Evolutionary conservation across 192 early-diverging fungal genomes (phyloP).

Genomic region (Cladochytrium replicatum): DNA sequence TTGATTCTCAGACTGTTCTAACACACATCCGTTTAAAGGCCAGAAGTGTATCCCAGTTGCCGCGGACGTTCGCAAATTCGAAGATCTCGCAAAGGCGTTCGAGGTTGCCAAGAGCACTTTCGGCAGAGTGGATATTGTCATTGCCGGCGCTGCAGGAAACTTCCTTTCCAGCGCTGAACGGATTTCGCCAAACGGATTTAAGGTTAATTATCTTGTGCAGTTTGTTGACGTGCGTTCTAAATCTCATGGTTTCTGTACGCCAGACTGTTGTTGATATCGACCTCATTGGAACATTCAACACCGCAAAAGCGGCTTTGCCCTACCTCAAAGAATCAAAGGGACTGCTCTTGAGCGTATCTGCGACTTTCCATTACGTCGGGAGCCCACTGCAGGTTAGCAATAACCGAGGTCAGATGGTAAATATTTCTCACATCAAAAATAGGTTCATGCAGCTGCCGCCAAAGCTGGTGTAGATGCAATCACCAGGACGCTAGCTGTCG

Average conservation of each 20-base stretch:
- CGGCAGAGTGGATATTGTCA: conserved; percentile 58
- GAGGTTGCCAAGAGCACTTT: conserved; percentile 47
- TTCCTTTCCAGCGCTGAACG: conserved; percentile 56
- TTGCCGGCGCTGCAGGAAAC: conserved; percentile 63
- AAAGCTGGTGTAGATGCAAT: conserved; percentile 58
- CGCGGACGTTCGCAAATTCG: conserved; percentile 54
- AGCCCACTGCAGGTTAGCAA: conserved; percentile 30
- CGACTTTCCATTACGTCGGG: conserved; percentile 55
- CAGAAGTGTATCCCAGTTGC: conserved; percentile 31
- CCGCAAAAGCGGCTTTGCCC: conserved; percentile 57
- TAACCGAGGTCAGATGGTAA: conserved; percentile 24
- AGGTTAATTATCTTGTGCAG: conserved; percentile 54
- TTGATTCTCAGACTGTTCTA: background rate
- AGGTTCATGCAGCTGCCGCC: conserved; percentile 44
- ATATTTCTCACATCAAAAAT: conserved; percentile 12
- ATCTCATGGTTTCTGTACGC: conserved; percentile 17
- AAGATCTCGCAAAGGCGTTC: conserved; percentile 48
- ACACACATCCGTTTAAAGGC: background rate
- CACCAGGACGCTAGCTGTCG: conserved; percentile 44
- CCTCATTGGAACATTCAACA: conserved; percentile 66
- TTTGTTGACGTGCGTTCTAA: background rate
- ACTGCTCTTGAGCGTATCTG: conserved; percentile 56
- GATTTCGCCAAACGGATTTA: conserved; percentile 62
- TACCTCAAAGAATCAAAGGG: conserved; percentile 59
- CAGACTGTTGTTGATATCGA: conserved; percentile 39